These are phyloP conservation scores for Penicillium olsonii DNA, from an alignment of 2,329 filamentous ascomycete species.

Conservation along the genomic window DNA sequence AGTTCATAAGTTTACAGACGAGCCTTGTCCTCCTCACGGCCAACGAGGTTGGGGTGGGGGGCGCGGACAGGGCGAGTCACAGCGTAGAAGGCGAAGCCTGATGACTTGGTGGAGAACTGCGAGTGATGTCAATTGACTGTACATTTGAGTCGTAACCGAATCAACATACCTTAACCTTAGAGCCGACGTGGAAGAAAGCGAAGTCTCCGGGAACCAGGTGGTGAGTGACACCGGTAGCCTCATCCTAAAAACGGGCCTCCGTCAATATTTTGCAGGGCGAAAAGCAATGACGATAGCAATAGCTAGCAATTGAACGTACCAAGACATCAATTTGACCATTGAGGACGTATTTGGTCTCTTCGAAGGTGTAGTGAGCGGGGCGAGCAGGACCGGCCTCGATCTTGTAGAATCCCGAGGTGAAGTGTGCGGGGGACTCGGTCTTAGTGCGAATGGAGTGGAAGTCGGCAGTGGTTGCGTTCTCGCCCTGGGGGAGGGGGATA, in stretches of 20 bases:
- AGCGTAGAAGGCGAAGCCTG: conserved; percentile 23
- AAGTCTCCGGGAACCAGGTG: conserved; percentile 20
- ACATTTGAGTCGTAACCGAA: neutral
- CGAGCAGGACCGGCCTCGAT: conserved; percentile 25
- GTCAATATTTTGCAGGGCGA: too few relatives aligned
- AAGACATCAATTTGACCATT: conserved; percentile 27
- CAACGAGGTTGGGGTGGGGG: conserved; percentile 22
- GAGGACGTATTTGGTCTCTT: conserved; percentile 29
- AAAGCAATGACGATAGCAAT: too few relatives aligned
- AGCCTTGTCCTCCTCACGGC: conserved; percentile 20
- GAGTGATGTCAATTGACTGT: conserved; percentile 2
- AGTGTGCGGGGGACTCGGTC: conserved; percentile 22
- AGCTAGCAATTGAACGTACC: too few relatives aligned
- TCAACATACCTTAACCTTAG: conserved; percentile 22
- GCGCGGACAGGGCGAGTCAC: conserved; percentile 22
- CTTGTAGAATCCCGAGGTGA: conserved; percentile 29
- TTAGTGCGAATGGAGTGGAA: conserved; percentile 28
- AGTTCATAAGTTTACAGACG: neutral
- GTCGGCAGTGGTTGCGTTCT: conserved; percentile 28
- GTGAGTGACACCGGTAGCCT: conserved; percentile 19
- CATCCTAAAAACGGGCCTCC: conserved; percentile 9
- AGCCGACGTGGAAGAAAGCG: conserved; percentile 21
- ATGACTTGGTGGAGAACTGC: conserved; percentile 26
- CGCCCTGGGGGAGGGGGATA: conserved; percentile 23
- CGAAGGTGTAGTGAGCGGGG: conserved; percentile 24